Percentiles rank a stretch among this genome's conserved stretches.
phyloP scores from a whole-genome alignment of 1,284 basidiomycete species.

The Ustilago cynodontis region DNA sequence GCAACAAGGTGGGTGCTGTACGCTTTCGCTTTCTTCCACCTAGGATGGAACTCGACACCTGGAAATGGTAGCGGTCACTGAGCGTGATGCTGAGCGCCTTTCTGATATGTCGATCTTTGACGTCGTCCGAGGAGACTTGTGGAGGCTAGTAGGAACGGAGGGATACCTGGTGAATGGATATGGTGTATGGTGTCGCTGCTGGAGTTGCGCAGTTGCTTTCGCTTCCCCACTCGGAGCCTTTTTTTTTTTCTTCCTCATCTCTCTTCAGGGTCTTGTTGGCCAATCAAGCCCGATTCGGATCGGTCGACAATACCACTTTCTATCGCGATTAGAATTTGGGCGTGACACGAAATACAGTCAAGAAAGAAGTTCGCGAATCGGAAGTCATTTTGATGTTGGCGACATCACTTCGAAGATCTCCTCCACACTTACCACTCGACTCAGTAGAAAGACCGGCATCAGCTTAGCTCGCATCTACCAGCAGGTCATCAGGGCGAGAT shows the following conservation, averaged over 20 bases:
- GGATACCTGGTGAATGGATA: neutral
- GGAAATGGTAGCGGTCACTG: no score
- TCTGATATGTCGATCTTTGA: neutral
- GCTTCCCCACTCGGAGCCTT: conserved; percentile 37
- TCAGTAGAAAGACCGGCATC: neutral
- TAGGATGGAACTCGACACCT: no score
- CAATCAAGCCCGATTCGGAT: neutral
- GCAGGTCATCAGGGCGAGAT: neutral
- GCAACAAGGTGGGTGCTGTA: neutral
- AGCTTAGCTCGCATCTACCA: neutral
- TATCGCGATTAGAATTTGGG: conserved; percentile 7
- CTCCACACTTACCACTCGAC: neutral
- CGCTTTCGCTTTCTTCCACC: neutral
- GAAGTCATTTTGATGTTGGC: conserved; percentile 17
- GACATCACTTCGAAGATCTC: neutral
- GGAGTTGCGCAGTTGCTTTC: neutral
- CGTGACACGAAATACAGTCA: conserved; percentile 9
- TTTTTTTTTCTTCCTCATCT: conserved; percentile 18
- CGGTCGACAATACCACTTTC: neutral
- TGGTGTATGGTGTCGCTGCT: neutral
- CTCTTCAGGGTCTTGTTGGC: conserved; percentile 10
- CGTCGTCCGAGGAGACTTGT: neutral
- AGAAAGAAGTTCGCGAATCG: conserved; percentile 43
- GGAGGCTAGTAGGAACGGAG: neutral
- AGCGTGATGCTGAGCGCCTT: no score